Evolutionary conservation across 2,329 filamentous ascomycete species (phyloP).

Genomic region (Cladophialophora bantiana): DNA sequence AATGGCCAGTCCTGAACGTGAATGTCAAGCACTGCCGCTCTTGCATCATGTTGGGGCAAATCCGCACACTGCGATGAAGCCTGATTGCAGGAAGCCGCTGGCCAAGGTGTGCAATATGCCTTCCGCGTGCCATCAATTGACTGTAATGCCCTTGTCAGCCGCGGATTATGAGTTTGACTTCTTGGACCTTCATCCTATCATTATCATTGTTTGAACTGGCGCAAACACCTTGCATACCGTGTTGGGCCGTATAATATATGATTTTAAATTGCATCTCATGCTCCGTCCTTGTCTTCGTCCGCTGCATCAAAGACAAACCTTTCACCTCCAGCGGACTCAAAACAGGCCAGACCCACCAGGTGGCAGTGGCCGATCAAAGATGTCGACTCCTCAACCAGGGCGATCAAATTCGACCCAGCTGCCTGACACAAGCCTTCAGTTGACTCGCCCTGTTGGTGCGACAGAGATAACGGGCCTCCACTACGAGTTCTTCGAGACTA

Average conservation of each 20-base stretch:
- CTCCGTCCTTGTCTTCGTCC: neutral
- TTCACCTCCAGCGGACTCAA: neutral
- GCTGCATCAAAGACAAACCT: neutral
- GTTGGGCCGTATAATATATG: neutral
- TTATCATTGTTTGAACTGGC: neutral
- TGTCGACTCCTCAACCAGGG: neutral
- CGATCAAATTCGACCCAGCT: neutral
- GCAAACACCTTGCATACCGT: neutral
- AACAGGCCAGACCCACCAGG: neutral
- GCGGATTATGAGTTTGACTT: neutral
- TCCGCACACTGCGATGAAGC: neutral
- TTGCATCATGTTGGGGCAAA: neutral
- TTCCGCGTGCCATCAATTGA: neutral
- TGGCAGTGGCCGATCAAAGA: neutral
- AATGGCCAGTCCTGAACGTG: neutral
- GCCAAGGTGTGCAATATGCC: neutral
- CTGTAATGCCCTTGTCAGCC: neutral
- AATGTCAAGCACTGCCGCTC: neutral
- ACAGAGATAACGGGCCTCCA: slow-evolving; percentile 39
- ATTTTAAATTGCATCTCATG: slow-evolving; percentile 1
- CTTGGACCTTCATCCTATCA: neutral
- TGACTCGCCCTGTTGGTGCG: neutral
- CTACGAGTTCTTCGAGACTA: slow-evolving; percentile 41
- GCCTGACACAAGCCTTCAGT: neutral
- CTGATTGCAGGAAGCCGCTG: neutral